These are phyloP conservation scores for Fusarium floridanum DNA, from an alignment of 2,329 filamentous ascomycete species.

Conservation along the genomic window DNA sequence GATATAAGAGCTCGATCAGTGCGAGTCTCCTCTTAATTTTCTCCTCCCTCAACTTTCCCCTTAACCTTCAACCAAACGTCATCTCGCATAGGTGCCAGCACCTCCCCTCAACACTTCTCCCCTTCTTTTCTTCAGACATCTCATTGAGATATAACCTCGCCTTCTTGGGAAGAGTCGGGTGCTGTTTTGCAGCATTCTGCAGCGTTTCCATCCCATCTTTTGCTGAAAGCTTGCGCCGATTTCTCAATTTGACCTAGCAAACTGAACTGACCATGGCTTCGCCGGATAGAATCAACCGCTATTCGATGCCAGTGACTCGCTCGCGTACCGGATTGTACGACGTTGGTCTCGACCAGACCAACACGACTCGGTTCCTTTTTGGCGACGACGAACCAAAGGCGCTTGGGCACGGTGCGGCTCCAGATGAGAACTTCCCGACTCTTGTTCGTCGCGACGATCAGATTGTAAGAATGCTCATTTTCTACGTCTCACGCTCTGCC, in stretches of 20 bases:
- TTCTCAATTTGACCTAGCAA: not conserved
- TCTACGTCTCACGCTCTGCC: constrained; percentile 6
- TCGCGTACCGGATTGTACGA: constrained; percentile 76
- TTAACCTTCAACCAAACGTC: not conserved
- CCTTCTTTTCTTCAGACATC: not conserved
- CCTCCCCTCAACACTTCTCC: not conserved
- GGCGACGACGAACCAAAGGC: constrained; percentile 78
- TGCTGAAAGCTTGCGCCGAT: not conserved
- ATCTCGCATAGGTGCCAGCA: not conserved
- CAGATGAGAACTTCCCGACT: constrained; percentile 89
- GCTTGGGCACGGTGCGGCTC: constrained; percentile 64
- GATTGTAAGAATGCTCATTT: constrained; percentile 60
- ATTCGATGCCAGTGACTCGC: constrained; percentile 90
- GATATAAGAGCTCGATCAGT: constrained; percentile 30
- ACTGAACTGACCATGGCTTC: constrained; percentile 45
- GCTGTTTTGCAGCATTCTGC: not conserved
- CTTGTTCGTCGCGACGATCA: constrained; percentile 75
- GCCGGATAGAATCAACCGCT: constrained; percentile 79
- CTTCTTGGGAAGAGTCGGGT: not conserved
- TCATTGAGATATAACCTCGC: not conserved
- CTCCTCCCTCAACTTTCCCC: not conserved
- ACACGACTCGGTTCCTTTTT: constrained; percentile 88
- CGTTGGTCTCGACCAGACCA: constrained; percentile 82
- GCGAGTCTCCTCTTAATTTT: not conserved
- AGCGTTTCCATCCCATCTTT: constrained; percentile 4